Evolutionary conservation across 2,329 filamentous ascomycete genomes (phyloP), one percentile per base, ranked within the genome.

Genomic region (Curvularia lunata): DNA sequence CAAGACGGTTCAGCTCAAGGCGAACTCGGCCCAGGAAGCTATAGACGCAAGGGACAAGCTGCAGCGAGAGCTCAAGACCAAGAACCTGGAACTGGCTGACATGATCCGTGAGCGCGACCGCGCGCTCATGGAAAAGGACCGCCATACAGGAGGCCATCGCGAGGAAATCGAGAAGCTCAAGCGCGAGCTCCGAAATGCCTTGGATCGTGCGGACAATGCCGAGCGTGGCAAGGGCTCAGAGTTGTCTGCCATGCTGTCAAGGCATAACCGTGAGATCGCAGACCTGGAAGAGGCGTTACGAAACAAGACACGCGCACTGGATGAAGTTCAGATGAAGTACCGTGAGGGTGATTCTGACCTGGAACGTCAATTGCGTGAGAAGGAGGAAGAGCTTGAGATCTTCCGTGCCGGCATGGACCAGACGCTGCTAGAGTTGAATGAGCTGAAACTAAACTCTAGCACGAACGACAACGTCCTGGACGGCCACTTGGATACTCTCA

Each of bases 371-470:
- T 84, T 99, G 30, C 89, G 90, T 46, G 95, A 98, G 63, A 98
- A 97, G 82, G 95, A 99, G 74, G 93, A 97, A 70, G 95, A 99
- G 79, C 87, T 99, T 25, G 95, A 98, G 78, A 93, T 98, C 46
- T 97, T 97, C 85, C 97, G 97, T 81, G 92, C 93, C 45, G 93
- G 92, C 70, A 96, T 99, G 91, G 95, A 99, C 74, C 91, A 98
- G 80, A 93, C 94, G 3, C 81, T 99, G 56, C 86, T 98, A 51
- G 93, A 97, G 78, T 84, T 99, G 59, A 94, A 96, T 72, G 92
- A 97, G 73, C 81, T 97, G 62, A 92, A 85, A 86, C 71, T 82
- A 48, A 78, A 79, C 48, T 78, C 80, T 38, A 77, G 78, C 41
- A 90, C 88, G 55, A 89, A 87, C 10, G 93, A 97, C 73, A 82